phyloP scores from a whole-genome alignment of 2,329 filamentous ascomycete genomes.

The Diplocarpon mali region DNA sequence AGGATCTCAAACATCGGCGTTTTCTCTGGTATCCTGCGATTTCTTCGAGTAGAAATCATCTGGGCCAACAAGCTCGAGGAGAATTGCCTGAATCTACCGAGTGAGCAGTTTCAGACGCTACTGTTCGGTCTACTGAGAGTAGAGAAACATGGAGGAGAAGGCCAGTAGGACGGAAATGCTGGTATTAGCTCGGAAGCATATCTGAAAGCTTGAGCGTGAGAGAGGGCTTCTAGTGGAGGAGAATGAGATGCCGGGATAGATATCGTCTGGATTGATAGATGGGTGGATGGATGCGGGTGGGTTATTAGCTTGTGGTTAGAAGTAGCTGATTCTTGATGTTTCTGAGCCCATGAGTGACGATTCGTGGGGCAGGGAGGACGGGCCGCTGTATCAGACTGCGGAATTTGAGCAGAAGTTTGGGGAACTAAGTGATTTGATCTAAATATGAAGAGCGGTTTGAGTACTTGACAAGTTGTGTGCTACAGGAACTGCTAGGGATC shows the following conservation, averaged over 20 bases:
- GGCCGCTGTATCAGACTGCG: no score
- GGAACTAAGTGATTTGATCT: no score
- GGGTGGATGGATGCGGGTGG: constrained; percentile 1
- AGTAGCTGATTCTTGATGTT: not conserved
- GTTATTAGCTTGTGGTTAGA: no score
- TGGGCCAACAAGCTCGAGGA: constrained; percentile 11
- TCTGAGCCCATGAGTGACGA: no score
- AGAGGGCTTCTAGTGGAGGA: constrained; percentile 6
- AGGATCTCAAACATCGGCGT: no score
- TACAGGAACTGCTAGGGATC: no score
- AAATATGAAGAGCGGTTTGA: no score
- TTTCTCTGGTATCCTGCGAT: no score
- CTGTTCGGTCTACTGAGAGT: constrained; percentile 3
- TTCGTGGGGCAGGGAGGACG: no score
- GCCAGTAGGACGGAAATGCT: constrained; percentile 11
- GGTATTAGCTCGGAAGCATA: constrained; percentile 9
- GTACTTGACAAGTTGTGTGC: no score
- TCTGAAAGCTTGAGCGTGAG: constrained; percentile 7
- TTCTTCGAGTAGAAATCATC: not conserved
- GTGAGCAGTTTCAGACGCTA: constrained; percentile 9
- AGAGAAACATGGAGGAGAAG: not conserved
- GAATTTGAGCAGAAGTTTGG: no score
- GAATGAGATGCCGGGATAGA: not conserved
- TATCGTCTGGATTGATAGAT: constrained; percentile 2
- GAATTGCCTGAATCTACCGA: constrained; percentile 11